Base-by-base conservation (phyloP, 192 early-diverging fungal genomes). In the Umbelopsis isabellina region DNA sequence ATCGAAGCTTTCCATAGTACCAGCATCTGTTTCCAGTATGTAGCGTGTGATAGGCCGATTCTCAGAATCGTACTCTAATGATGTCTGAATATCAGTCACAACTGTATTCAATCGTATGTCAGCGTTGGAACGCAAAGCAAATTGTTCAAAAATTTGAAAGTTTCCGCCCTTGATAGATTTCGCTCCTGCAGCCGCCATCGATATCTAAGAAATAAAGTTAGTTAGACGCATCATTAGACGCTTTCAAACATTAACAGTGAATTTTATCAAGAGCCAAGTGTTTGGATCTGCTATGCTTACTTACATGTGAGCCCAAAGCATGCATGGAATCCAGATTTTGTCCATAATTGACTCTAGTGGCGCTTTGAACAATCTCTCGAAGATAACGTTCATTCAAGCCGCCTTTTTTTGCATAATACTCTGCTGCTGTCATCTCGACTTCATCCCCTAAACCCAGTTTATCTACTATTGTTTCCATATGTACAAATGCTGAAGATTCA, bases 261-360 rank as follows among this genome's bases (percentile, higher is more conserved):
- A 10, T 5, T 5, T 1, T 41, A 41, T 2, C 37, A 41, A 10
- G 3, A 37, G 37, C 37, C 37, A 41, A 41, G 10, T 41, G 6
- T 41, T 41, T 41, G 37, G 37, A 41, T n/a, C n/a, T n/a, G 37
- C 37, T 4, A 46, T 1, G 16, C 13, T 20, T 22, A 35, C 45
- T 68, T 70, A 78, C 85, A 48, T 85, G 70, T 1, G 82, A 81
- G 13, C 83, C 89, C 2, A 91, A 35, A 4, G 87, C 83, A 72
- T 91, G 87, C 7, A 89, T 77, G n/a, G 73, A 65, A 25, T 84
- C 69, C n/a, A 89, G 44, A 72, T 86, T 80, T 20, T 87, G 85
- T 4, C 77, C 88, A 68, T 91, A 91, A 72, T 91, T 91, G 41
- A 87, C 89, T 7, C 89, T 79, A 1, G 85, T 84, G 2, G 83